A percentile compares a stretch with the other conserved stretches of the same genome.
Evolutionary conservation across 2,329 filamentous ascomycete genomes (phyloP).

Genomic region (Zasmidium angulare): DNA sequence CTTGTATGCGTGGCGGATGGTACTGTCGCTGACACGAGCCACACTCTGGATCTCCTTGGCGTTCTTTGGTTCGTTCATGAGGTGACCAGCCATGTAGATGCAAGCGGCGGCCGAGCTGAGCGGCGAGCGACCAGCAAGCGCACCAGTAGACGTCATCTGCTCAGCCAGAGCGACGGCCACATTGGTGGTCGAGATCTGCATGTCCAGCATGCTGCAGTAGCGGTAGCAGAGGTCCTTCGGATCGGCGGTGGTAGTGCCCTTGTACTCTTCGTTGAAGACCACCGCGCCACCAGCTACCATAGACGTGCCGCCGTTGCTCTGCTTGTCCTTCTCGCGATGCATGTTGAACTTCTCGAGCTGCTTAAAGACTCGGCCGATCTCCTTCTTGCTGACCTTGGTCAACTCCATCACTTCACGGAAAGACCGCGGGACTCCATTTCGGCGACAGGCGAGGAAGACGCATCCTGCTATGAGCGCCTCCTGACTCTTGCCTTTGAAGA

Average conservation of each 20-base stretch:
- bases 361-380: conserved; percentile 96
- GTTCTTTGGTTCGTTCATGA: conserved; percentile 74
- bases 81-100: conserved; percentile 91
- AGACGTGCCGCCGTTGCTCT: conserved; percentile 19
- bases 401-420: conserved; percentile 93
- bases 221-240: conserved; percentile 68
- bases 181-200: conserved; percentile 73
- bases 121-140: conserved; percentile 87
- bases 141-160: conserved; percentile 72
- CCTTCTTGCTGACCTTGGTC: conserved; percentile 94
- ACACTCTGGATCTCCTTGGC: conserved; percentile 85
- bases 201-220: conserved; percentile 80
- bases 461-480: conserved; percentile 93
- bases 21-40: conserved; percentile 91
- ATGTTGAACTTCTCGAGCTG: conserved; percentile 83
- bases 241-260: conserved; percentile 30
- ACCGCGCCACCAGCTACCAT: conserved; percentile 49
- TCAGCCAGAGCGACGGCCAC: conserved; percentile 77
- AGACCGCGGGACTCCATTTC: conserved; percentile 80
- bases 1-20: conserved; percentile 94
- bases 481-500: conserved; percentile 92
- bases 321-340: conserved; percentile 64
- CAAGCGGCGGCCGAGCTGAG: conserved; percentile 91
- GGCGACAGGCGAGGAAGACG: conserved; percentile 95
- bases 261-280: conserved; percentile 30